Conservation (phyloP, 2,329 filamentous ascomycete genomes). For the Cordyceps tenuipes region DNA sequence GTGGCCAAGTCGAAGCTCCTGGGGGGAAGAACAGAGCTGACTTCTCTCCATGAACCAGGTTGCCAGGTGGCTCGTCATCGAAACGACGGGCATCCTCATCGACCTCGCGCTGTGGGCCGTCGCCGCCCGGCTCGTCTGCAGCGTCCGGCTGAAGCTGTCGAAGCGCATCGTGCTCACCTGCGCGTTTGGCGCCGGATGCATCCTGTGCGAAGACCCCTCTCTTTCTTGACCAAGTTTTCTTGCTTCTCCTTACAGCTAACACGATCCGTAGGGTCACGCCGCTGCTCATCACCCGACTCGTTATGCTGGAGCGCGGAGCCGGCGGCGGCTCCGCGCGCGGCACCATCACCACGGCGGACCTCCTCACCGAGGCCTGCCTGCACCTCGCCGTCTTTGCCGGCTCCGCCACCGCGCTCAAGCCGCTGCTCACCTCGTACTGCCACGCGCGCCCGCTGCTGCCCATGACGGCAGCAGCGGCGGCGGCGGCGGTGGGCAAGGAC, state of each 20-base stretch:
- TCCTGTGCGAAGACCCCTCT: neutral
- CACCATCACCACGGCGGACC: neutral
- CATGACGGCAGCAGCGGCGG: too few species aligned
- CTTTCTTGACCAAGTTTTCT: too few species aligned
- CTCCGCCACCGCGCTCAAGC: conserved; percentile 5
- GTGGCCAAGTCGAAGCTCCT: too few species aligned
- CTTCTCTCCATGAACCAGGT: neutral
- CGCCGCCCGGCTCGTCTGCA: conserved; percentile 2
- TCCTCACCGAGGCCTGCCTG: conserved; percentile 5
- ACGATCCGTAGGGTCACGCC: neutral
- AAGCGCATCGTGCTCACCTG: neutral
- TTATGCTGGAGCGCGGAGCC: neutral
- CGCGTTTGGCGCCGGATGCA: neutral
- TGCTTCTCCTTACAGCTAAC: too few species aligned
- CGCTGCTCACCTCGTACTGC: conserved; percentile 1
- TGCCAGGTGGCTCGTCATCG: neutral
- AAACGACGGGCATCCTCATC: neutral
- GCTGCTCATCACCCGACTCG: conserved; percentile 1
- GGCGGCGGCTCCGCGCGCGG: neutral
- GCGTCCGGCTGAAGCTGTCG: neutral
- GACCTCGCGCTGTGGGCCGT: conserved; percentile 1
- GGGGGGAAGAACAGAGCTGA: too few species aligned
- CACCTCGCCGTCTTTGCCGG: conserved; percentile 4
- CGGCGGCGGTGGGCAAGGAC: neutral
- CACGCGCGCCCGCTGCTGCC: neutral